Conservation (phyloP, 441 rosid species). For the Eutrema salsugineum region DNA sequence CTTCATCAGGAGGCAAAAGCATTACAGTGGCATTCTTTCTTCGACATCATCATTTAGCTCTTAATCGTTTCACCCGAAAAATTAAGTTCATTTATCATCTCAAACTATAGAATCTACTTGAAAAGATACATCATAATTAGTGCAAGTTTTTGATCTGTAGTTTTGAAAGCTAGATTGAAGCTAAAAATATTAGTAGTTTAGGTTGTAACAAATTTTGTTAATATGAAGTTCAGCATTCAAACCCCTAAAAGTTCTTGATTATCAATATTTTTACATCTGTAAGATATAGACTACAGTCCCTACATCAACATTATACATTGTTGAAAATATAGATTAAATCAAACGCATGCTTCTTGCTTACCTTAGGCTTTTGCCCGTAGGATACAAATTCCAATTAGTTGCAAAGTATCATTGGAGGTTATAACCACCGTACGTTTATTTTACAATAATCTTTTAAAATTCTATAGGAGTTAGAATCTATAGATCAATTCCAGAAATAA, state of each 20-base stretch:
- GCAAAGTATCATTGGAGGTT: not conserved
- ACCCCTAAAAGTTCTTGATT: not conserved
- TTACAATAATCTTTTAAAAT: not conserved
- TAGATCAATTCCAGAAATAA: not conserved
- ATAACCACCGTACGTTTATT: constrained; percentile 6
- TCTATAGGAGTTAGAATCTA: not conserved
- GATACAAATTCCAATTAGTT: constrained; percentile 22
- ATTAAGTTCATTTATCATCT: not conserved
- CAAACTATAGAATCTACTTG: not conserved
- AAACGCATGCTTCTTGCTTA: constrained; percentile 26
- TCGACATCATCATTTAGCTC: constrained; percentile 5
- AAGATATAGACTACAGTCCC: not conserved
- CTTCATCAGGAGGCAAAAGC: constrained; percentile 10
- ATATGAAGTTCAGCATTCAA: not conserved
- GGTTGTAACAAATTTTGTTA: not conserved
- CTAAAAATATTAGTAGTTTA: not conserved
- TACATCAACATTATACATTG: not conserved
- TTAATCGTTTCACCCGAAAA: not conserved
- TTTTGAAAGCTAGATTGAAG: not conserved
- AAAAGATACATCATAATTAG: not conserved
- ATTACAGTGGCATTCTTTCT: not conserved
- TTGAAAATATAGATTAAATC: not conserved
- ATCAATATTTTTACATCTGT: not conserved
- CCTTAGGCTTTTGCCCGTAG: constrained; percentile 25
- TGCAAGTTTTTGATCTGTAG: not conserved